Conservation (phyloP, 306 rosid species). For the Mucuna pruriens region DNA sequence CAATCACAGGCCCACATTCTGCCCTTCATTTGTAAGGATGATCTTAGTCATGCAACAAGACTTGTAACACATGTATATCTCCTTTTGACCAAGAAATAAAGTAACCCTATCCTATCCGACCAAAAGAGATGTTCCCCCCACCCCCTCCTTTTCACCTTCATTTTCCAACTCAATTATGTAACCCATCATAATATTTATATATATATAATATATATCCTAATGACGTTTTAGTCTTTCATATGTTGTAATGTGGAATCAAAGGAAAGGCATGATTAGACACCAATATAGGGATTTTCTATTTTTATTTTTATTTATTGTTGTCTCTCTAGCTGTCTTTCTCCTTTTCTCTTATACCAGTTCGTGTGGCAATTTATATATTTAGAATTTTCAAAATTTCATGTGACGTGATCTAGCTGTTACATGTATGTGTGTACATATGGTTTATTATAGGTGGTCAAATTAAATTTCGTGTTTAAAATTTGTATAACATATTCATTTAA, state of each 20-base stretch:
- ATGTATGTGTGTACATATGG: neutral
- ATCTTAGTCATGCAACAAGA: conserved; percentile 32
- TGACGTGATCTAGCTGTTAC: neutral
- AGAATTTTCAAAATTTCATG: neutral
- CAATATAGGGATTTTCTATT: conserved; percentile 23
- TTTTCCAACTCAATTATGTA: conserved; percentile 39
- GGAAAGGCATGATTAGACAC: conserved; percentile 27
- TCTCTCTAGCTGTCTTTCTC: neutral
- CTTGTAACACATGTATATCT: neutral
- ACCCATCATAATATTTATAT: conserved; percentile 1
- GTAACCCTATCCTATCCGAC: conserved; percentile 52
- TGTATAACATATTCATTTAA: too few species aligned
- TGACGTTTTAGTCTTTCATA: neutral
- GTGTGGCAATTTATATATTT: neutral
- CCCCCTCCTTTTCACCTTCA: conserved; percentile 30
- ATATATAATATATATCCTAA: neutral
- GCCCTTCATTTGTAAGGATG: conserved; percentile 19
- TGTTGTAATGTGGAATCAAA: conserved; percentile 31
- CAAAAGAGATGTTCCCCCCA: conserved; percentile 38
- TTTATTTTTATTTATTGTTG: neutral
- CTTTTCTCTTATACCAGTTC: neutral
- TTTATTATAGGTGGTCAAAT: neutral
- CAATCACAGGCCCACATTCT: conserved; percentile 27
- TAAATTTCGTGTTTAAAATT: too few species aligned
- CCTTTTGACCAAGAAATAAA: conserved; percentile 48